Evolutionary conservation across 306 rosid species (phyloP).

Genomic region (Potentilla sterilis): DNA sequence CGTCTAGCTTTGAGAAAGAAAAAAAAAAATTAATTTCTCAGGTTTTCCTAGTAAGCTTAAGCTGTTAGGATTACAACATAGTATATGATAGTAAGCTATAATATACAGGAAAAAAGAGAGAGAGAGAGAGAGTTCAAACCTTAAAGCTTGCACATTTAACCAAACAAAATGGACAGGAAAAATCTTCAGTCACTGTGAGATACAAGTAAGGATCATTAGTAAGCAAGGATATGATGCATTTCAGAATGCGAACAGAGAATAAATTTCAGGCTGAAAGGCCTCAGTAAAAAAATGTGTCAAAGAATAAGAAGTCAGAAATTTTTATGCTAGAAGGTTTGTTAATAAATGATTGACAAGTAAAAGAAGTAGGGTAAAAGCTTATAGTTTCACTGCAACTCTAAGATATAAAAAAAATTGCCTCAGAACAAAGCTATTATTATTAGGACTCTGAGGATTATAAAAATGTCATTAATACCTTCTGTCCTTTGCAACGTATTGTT

Average conservation of each 20-base stretch:
- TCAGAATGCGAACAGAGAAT: background rate
- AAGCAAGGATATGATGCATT: background rate
- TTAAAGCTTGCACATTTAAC: slow-evolving; percentile 66
- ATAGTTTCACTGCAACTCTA: background rate
- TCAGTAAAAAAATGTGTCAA: background rate
- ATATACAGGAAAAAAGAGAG: background rate
- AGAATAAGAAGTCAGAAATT: background rate
- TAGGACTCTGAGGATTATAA: background rate
- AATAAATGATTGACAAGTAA: slow-evolving; percentile 2
- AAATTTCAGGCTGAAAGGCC: background rate
- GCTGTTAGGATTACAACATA: background rate
- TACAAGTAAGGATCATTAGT: slow-evolving; percentile 20
- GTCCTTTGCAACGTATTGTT: slow-evolving; percentile 55
- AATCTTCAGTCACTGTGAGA: slow-evolving; percentile 74
- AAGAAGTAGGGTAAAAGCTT: background rate
- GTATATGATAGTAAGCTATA: background rate
- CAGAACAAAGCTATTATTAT: background rate
- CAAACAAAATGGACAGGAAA: slow-evolving; percentile 82
- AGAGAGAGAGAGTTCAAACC: slow-evolving; percentile 43
- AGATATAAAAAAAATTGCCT: background rate
- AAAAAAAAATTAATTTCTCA: background rate
- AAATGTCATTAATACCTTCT: slow-evolving; percentile 57
- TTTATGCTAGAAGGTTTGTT: background rate
- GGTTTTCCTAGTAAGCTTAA: background rate
- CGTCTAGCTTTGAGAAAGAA: background rate